phyloP scores from a whole-genome alignment of 768 basidiomycete species.

The Floccularia luteovirens region DNA sequence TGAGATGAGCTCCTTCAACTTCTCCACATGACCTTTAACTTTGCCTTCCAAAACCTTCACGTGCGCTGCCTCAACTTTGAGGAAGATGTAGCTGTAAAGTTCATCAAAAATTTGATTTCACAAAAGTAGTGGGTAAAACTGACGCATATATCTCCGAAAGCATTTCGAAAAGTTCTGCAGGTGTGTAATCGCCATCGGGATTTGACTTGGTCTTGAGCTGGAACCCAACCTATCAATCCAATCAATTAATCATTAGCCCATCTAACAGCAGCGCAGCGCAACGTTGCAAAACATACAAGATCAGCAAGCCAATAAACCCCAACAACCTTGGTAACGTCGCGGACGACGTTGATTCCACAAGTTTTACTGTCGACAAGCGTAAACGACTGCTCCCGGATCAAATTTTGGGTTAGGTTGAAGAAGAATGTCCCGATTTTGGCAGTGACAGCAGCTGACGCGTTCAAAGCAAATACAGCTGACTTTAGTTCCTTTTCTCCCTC shows the following conservation, averaged over 20 bases:
- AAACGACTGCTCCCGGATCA: constrained; percentile 49
- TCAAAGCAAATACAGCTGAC: constrained; percentile 39
- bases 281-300: constrained; percentile 55
- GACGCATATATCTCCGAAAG: constrained; percentile 69
- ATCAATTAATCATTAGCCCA: not conserved
- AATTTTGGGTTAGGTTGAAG: constrained; percentile 52
- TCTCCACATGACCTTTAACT: constrained; percentile 43
- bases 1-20: constrained; percentile 53
- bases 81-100: constrained; percentile 59
- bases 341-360: constrained; percentile 56
- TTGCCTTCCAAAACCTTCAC: constrained; percentile 46
- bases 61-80: constrained; percentile 56
- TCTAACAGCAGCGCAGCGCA: too few relatives aligned
- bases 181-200: constrained; percentile 53
- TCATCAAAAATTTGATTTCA: not conserved
- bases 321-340: constrained; percentile 56
- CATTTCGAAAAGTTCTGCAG: constrained; percentile 52
- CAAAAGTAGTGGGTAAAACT: constrained; percentile 13
- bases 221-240: constrained; percentile 53
- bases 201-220: constrained; percentile 50
- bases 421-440: constrained; percentile 54
- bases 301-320: constrained; percentile 72
- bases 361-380: constrained; percentile 46
- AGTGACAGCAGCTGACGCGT: constrained; percentile 35
- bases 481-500: constrained; percentile 40